These are phyloP conservation scores for Marchantia polymorpha DNA, from an alignment of 225 moss, liverwort and hornwort genomes.

Conservation along the genomic window DNA sequence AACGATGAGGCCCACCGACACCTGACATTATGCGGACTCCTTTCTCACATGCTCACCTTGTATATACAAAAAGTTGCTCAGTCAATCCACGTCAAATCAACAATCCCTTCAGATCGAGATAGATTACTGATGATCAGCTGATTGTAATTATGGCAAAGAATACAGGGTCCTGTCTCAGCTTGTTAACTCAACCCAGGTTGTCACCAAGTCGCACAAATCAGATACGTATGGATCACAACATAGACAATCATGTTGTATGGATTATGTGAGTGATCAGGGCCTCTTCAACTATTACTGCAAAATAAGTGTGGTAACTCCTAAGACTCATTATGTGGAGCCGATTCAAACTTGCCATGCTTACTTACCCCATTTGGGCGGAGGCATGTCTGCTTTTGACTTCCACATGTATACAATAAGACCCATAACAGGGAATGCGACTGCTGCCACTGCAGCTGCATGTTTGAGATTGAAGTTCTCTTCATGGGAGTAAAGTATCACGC, in stretches of 20 bases:
- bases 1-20: constrained; percentile 1
- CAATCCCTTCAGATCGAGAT: constrained; percentile 30
- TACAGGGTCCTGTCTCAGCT: constrained; percentile 44
- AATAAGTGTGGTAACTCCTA: constrained; percentile 14
- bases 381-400: constrained; percentile 51
- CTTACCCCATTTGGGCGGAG: constrained; percentile 53
- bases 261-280: constrained; percentile 15
- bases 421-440: constrained; percentile 48
- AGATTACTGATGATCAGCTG: constrained; percentile 43
- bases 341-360: constrained; percentile 22
- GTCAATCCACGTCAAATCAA: constrained; percentile 32
- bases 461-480: constrained; percentile 38
- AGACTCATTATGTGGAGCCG: constrained; percentile 28
- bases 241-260: constrained; percentile 20
- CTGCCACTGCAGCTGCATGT: constrained; percentile 37
- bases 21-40: neutral
- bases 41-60: constrained; percentile 30
- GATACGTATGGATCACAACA: constrained; percentile 25
- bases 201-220: constrained; percentile 38
- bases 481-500: constrained; percentile 30
- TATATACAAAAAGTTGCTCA: constrained; percentile 24
- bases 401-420: constrained; percentile 51
- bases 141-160: constrained; percentile 49
- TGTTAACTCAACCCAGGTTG: constrained; percentile 26
- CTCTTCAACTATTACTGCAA: constrained; percentile 24